These are phyloP conservation scores for Auricularia sp. DNA, from an alignment of 768 basidiomycete species.

Conservation along the genomic window DNA sequence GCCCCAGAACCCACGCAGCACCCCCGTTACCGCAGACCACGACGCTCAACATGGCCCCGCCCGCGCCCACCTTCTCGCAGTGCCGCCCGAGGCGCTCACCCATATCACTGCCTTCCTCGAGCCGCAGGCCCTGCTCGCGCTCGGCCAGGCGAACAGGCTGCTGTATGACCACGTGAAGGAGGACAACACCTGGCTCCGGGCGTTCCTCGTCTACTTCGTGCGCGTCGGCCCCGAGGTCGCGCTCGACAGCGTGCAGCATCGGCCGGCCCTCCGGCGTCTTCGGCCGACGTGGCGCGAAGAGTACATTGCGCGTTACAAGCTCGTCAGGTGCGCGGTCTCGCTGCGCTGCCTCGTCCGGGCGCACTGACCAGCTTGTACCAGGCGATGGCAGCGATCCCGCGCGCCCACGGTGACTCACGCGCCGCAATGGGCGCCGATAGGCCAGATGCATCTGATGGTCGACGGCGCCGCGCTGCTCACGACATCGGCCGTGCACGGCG, in stretches of 20 bases:
- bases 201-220: conserved; percentile 59
- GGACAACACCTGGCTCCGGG: conserved; percentile 72
- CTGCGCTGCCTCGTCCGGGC: background rate
- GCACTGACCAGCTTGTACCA: conserved; percentile 18
- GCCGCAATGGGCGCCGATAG: conserved; percentile 50
- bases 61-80: conserved; percentile 31
- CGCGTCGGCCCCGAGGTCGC: conserved; percentile 56
- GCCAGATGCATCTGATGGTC: conserved; percentile 50
- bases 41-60: background rate
- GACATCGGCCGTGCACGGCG: conserved; percentile 54
- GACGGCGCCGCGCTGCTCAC: conserved; percentile 41
- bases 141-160: conserved; percentile 40
- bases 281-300: conserved; percentile 61
- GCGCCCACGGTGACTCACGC: conserved; percentile 49
- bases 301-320: conserved; percentile 45
- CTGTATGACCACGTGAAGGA: conserved; percentile 59
- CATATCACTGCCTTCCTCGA: conserved; percentile 66
- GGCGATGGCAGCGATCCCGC: conserved; percentile 61
- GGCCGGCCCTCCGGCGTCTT: conserved; percentile 35
- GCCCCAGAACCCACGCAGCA: background rate
- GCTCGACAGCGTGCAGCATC: conserved; percentile 26
- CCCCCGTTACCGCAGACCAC: background rate
- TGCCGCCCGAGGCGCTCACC: conserved; percentile 65
- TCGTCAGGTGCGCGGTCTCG: conserved; percentile 36
- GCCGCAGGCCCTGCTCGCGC: conserved; percentile 48